Percentiles rank a stretch among this genome's conserved stretches.
Conservation (phyloP, 2,329 filamentous ascomycete genomes). For the Pseudogymnoascus sp. region DNA sequence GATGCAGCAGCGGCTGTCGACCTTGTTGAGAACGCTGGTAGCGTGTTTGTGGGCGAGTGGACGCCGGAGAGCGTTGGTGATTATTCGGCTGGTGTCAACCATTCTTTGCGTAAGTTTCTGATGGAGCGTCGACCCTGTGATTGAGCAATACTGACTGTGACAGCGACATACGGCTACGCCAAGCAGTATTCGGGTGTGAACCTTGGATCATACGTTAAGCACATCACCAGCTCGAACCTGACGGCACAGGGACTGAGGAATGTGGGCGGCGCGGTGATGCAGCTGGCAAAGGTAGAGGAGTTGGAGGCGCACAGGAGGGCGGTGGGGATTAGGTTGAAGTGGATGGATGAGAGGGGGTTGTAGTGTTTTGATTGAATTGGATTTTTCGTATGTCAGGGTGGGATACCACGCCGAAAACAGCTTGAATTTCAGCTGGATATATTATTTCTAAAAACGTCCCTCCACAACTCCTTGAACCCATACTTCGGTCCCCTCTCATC, state of each 20-base stretch:
- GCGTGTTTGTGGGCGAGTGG: constrained; percentile 92
- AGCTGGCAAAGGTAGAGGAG: constrained; percentile 87
- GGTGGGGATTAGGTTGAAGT: constrained; percentile 54
- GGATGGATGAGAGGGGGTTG: constrained; percentile 28
- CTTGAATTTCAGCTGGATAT: too few relatives aligned
- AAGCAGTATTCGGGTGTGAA: constrained; percentile 99
- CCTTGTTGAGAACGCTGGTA: constrained; percentile 84
- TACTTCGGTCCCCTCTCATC: constrained; percentile 71
- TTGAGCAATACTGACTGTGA: constrained; percentile 9
- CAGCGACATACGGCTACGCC: constrained; percentile 94
- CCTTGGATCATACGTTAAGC: constrained; percentile 90
- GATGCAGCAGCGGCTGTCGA: constrained; percentile 67
- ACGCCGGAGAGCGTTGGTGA: constrained; percentile 96
- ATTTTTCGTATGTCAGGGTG: too few relatives aligned
- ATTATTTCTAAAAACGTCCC: constrained; percentile 51
- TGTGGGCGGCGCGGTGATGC: constrained; percentile 85
- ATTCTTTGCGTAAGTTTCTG: constrained; percentile 75
- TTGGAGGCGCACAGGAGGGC: constrained; percentile 83
- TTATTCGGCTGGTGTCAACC: constrained; percentile 96
- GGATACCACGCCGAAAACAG: too few relatives aligned
- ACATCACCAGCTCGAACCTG: constrained; percentile 91
- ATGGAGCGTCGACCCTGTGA: too few relatives aligned
- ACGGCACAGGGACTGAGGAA: constrained; percentile 77
- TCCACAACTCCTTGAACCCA: constrained; percentile 84
- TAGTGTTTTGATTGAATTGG: background rate